A percentile compares a stretch with the other conserved stretches of the same genome.
Conservation (phyloP, 1,139 yeast species). For the Scheffersomyces lignicola region DNA sequence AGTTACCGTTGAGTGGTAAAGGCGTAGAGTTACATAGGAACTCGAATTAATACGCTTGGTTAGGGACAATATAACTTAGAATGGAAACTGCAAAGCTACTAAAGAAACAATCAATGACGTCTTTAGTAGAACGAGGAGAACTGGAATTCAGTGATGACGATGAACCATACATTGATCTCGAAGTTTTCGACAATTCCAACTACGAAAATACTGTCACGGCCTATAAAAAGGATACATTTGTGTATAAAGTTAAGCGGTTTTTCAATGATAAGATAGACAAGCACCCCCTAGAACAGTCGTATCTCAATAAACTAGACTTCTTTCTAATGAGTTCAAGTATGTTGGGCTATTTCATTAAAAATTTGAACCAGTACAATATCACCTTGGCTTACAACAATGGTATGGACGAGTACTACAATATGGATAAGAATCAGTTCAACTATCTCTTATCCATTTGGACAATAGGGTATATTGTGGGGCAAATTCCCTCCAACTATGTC, state of each 20-base stretch:
- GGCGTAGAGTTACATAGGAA: no score
- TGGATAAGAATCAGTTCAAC: conserved; percentile 52
- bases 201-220: conserved; percentile 1
- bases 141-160: conserved; percentile 3
- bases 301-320: conserved; percentile 41
- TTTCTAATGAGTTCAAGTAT: conserved; percentile 42
- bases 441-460: conserved; percentile 54
- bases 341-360: conserved; percentile 35
- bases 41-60: no score
- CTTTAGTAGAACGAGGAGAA: neutral
- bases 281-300: conserved; percentile 18
- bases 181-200: conserved; percentile 2
- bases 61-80: no score
- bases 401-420: conserved; percentile 52
- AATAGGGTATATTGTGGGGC: conserved; percentile 58
- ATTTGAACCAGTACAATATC: conserved; percentile 45
- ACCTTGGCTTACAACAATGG: conserved; percentile 59
- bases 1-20: no score
- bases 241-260: neutral
- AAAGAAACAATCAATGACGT: neutral
- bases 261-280: conserved; percentile 4
- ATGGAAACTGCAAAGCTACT: conserved; percentile 1
- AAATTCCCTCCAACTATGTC: conserved; percentile 35
- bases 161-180: conserved; percentile 3
- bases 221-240: neutral